Percentiles rank a stretch among this genome's conserved stretches.
Evolutionary conservation across 441 rosid genomes (phyloP).

Genomic region (Rhodomyrtus psidioides): DNA sequence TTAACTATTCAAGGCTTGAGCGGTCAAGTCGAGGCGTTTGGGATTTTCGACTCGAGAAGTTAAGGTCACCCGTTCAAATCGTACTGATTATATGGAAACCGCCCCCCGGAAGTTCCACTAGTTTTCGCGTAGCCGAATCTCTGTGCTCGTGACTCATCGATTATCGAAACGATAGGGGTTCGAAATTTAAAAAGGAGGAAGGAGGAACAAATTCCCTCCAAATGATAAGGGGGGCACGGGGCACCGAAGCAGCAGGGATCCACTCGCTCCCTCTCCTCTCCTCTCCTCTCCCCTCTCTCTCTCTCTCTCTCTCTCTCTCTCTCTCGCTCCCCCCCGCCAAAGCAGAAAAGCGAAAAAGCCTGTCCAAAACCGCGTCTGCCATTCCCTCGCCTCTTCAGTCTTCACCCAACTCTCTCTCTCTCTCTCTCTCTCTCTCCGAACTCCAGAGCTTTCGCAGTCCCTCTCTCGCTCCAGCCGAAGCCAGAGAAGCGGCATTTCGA

Average conservation of each 20-base stretch:
- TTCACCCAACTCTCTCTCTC: too few relatives aligned
- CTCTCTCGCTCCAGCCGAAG: background rate
- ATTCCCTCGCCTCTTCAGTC: background rate
- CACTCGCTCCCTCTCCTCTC: background rate
- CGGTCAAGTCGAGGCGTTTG: fast-evolving
- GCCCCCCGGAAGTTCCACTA: background rate
- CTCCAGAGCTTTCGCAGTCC: background rate
- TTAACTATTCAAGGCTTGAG: fast-evolving
- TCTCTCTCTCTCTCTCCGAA: background rate
- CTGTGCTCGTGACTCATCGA: fast-evolving
- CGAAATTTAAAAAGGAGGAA: background rate
- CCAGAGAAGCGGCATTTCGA: background rate
- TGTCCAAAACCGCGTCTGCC: conserved; percentile 8
- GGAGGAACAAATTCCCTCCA: conserved; percentile 57
- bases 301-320: background rate
- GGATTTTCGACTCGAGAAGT: background rate
- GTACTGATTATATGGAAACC: background rate
- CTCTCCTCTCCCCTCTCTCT: background rate
- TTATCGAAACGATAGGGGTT: background rate
- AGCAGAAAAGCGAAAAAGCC: background rate
- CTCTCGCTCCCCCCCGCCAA: conserved; percentile 7
- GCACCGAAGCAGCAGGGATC: conserved; percentile 2
- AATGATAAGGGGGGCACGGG: too few relatives aligned
- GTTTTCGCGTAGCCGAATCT: background rate
- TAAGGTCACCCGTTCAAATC: background rate